phyloP scores from a whole-genome alignment of 73 alveolate species.

The Paramecium tetraurelia region DNA sequence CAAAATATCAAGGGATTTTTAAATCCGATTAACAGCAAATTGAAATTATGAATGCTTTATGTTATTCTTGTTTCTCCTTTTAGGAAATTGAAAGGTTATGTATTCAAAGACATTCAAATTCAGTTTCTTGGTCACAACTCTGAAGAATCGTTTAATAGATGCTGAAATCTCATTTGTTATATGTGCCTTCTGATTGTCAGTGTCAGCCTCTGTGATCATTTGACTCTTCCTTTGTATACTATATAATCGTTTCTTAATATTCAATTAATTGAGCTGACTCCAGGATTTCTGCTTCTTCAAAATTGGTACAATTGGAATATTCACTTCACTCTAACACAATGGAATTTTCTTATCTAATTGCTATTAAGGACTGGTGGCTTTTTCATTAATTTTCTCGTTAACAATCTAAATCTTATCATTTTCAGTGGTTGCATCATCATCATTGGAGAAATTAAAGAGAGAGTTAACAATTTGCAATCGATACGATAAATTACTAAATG shows the following conservation, averaged over 20 bases:
- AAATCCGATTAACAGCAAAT: background rate
- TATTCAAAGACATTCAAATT: background rate
- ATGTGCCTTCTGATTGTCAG: background rate
- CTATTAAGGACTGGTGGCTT: background rate
- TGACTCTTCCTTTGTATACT: background rate
- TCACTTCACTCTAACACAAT: background rate
- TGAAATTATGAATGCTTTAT: background rate
- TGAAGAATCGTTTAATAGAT: background rate
- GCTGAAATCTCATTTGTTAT: background rate
- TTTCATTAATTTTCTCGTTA: background rate
- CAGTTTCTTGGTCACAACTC: background rate
- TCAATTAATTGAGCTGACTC: background rate
- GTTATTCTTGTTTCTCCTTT: background rate
- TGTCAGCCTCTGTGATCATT: constrained; percentile 9
- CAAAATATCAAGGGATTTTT: constrained; percentile 45
- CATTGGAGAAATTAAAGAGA: background rate
- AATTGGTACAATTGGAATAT: background rate
- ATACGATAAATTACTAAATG: constrained; percentile 37
- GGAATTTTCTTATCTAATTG: background rate
- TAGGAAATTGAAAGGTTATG: background rate
- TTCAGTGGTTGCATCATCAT: background rate
- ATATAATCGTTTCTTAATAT: background rate
- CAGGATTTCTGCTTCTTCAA: background rate
- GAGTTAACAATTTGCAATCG: background rate
- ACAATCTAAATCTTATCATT: background rate